Evolutionary conservation across 2,329 filamentous ascomycete genomes (phyloP).

Genomic region (Apiospora malaysiana): DNA sequence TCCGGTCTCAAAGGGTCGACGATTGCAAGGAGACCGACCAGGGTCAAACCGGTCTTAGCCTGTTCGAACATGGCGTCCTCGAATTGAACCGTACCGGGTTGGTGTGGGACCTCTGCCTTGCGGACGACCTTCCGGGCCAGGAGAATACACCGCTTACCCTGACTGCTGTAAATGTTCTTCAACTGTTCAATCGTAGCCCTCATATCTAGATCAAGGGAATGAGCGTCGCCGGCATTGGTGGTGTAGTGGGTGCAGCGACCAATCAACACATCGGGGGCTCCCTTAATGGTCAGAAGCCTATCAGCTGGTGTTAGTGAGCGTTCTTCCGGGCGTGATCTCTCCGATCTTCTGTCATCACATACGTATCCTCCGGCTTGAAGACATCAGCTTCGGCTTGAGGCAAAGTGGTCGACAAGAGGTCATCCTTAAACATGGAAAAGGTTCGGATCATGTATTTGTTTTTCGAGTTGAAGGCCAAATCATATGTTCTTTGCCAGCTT

Average conservation of each 20-base stretch:
- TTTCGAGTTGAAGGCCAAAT: slow-evolving; percentile 57
- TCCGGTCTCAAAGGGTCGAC: slow-evolving; percentile 80
- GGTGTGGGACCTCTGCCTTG: background rate
- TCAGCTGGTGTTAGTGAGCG: background rate
- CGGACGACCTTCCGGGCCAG: slow-evolving; percentile 45
- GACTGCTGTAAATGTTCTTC: slow-evolving; percentile 47
- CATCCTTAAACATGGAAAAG: slow-evolving; percentile 52
- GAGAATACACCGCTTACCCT: slow-evolving; percentile 51
- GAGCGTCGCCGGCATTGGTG: slow-evolving; percentile 40
- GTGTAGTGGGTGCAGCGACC: slow-evolving; percentile 44
- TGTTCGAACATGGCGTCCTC: slow-evolving; percentile 22
- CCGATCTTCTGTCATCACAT: background rate
- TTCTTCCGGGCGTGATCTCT: slow-evolving; percentile 52
- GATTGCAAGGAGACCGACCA: slow-evolving; percentile 78
- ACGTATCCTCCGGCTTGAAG: slow-evolving; percentile 17
- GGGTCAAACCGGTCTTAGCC: slow-evolving; percentile 68
- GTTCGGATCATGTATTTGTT: slow-evolving; percentile 56
- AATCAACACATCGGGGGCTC: slow-evolving; percentile 58
- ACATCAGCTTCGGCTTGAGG: background rate
- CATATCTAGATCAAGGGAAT: slow-evolving; percentile 42
- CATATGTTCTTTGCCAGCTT: slow-evolving; percentile 36
- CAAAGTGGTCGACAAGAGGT: slow-evolving; percentile 29
- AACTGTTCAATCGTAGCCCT: slow-evolving; percentile 42
- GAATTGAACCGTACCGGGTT: slow-evolving; percentile 3
- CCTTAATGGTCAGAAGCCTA: slow-evolving; percentile 57